These are phyloP conservation scores for Pseudogymnoascus sp. DNA, from an alignment of 2,329 filamentous ascomycete species.

Conservation along the genomic window DNA sequence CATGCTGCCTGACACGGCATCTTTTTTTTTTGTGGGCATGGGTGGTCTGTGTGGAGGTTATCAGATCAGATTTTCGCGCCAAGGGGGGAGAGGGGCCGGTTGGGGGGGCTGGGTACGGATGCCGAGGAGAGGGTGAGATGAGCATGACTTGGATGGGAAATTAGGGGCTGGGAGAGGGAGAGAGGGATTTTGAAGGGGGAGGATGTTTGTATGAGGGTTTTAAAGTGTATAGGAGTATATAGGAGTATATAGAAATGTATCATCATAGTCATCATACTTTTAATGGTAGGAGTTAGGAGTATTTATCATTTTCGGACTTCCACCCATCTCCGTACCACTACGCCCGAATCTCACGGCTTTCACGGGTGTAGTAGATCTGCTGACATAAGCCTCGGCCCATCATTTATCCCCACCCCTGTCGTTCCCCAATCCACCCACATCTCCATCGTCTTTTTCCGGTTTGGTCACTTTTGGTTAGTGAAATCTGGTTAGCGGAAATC, in stretches of 20 bases:
- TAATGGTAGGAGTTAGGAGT: too few species aligned
- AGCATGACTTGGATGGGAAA: background rate
- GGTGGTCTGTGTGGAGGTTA: background rate
- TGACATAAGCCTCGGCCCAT: background rate
- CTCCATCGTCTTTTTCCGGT: background rate
- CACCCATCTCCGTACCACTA: too few species aligned
- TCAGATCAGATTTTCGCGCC: background rate
- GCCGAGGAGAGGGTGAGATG: background rate
- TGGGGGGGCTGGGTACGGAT: too few species aligned
- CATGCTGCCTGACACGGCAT: too few species aligned
- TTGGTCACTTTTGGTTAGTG: background rate
- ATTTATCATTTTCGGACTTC: too few species aligned
- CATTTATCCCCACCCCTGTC: background rate
- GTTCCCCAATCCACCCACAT: too few species aligned
- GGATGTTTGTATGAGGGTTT: background rate
- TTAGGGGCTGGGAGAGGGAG: background rate
- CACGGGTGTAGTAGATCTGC: background rate
- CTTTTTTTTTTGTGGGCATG: background rate
- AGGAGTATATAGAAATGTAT: background rate
- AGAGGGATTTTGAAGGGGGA: too few species aligned
- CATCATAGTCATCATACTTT: too few species aligned
- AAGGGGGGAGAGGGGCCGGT: background rate
- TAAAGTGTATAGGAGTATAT: background rate
- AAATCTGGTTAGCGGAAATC: too few species aligned
- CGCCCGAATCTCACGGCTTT: too few species aligned